Conservation (phyloP, 495 filamentous ascomycete species). For the Articulospora tetracladia region DNA sequence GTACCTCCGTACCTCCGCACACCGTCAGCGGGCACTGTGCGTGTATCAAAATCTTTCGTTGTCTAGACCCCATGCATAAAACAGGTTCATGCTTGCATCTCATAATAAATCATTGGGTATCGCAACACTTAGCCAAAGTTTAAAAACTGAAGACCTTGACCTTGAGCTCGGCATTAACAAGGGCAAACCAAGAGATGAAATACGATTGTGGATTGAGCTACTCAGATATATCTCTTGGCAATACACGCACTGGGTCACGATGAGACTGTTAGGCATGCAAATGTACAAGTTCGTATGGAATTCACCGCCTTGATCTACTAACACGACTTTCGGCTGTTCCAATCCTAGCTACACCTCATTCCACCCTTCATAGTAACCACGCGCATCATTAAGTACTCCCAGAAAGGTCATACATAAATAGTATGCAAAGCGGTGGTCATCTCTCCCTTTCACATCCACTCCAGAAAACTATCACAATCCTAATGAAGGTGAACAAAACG, state of each 20-base stretch:
- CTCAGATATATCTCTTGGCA: too few species aligned
- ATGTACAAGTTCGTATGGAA: constrained; percentile 24
- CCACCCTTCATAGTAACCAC: neutral
- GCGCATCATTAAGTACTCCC: neutral
- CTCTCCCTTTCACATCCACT: neutral
- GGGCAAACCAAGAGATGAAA: too few species aligned
- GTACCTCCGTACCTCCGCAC: too few species aligned
- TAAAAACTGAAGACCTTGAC: neutral
- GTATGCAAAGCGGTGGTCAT: constrained; percentile 4
- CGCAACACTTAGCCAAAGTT: neutral
- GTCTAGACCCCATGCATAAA: neutral
- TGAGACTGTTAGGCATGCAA: neutral
- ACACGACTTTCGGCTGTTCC: neutral
- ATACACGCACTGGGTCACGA: neutral
- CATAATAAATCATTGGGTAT: neutral
- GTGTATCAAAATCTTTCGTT: too few species aligned
- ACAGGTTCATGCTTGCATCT: neutral
- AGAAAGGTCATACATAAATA: neutral
- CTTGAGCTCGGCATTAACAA: neutral
- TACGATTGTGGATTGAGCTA: too few species aligned
- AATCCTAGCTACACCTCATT: neutral
- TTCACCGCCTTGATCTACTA: constrained; percentile 6
- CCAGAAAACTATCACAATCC: constrained; percentile 2
- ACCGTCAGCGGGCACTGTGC: neutral
- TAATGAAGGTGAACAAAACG: constrained; percentile 18